Evolutionary conservation across 495 filamentous ascomycete genomes (phyloP).

Genomic region (Delitschia confertaspora): DNA sequence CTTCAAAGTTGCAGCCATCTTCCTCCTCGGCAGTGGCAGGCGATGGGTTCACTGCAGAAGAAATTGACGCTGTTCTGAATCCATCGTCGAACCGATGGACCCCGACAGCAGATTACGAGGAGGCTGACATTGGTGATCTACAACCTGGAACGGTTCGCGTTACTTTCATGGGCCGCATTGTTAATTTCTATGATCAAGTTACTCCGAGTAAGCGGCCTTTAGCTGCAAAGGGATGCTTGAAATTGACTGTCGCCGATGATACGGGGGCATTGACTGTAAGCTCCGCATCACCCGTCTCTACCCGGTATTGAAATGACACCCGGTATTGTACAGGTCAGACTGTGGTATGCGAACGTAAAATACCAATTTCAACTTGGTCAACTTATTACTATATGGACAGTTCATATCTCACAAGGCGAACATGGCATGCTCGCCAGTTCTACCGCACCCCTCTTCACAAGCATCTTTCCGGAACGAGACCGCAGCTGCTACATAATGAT

Average conservation of each 20-base stretch:
- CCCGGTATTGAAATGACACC: background rate
- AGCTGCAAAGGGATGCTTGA: conserved; percentile 44
- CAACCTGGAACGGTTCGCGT: conserved; percentile 44
- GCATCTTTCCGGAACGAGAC: conserved; percentile 46
- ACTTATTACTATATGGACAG: conserved; percentile 34
- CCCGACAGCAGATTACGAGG: conserved; percentile 46
- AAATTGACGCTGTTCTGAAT: conserved; percentile 37
- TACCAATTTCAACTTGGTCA: conserved; percentile 33
- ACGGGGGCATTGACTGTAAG: conserved; percentile 47
- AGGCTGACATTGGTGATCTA: conserved; percentile 43
- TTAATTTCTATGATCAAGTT: conserved; percentile 43
- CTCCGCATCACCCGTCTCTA: background rate
- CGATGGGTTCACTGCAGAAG: conserved; percentile 45
- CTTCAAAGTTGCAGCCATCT: conserved; percentile 3
- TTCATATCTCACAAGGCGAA: conserved; percentile 33
- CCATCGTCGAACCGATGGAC: conserved; percentile 43
- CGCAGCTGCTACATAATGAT: conserved; percentile 44
- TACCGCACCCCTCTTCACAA: conserved; percentile 36
- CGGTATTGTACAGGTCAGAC: conserved; percentile 21
- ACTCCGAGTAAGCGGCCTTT: conserved; percentile 35
- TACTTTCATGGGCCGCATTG: conserved; percentile 49
- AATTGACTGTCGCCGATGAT: conserved; percentile 50
- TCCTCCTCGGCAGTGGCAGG: conserved; percentile 27
- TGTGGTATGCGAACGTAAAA: conserved; percentile 33
- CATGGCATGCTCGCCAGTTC: conserved; percentile 27